Evolutionary conservation across 331 rosid species (phyloP), one percentile per base, ranked within the genome.

Genomic region (Cydonia oblonga): DNA sequence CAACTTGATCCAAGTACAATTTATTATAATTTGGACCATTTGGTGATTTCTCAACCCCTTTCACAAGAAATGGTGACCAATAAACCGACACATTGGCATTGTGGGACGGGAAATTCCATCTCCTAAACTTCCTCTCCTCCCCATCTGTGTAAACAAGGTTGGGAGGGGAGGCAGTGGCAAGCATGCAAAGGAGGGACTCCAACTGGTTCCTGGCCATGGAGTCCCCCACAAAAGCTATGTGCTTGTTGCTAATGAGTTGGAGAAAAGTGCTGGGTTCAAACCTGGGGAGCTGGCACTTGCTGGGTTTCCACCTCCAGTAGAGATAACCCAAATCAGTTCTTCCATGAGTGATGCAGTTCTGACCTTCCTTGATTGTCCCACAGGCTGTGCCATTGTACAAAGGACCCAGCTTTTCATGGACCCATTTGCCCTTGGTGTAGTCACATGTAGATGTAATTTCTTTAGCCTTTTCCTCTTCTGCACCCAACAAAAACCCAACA

Each of bases 131-230:
- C 69, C 78, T 83, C 3, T 90, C 96, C 24, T 86, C 93, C 0
- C 89, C 87, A 6, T 72, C 69, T 10, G 42, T 56, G 70, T 87
- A 87, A 22, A 87, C 82, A 62, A 90, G 96, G n/a, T 82, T 44
- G 6, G 96, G 97, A 7, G 68, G 58, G 7, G 92, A 87, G 24
- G 64, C 79, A 30, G 90, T 77, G 75, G 96, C 52, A 16, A 93
- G 18, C 87, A 90, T 62, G 75, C 98, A 93, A 20, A 93, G 92
- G 56, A 93, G 96, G 3, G 97, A 90, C 73, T 92, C 97, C 56
- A 90, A 56, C 74, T 92, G 97, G 86, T 92, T 92, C 74, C 97
- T 92, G 22, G 97, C 97, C 89, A 92, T 79, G 73, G 97, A 92
- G 64, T 92, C 97, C 3, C 97, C 97, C 2, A 92, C 88, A 84